Evolutionary conservation across 495 filamentous ascomycete genomes (phyloP).

Genomic region (Sordaria brevicollis): DNA sequence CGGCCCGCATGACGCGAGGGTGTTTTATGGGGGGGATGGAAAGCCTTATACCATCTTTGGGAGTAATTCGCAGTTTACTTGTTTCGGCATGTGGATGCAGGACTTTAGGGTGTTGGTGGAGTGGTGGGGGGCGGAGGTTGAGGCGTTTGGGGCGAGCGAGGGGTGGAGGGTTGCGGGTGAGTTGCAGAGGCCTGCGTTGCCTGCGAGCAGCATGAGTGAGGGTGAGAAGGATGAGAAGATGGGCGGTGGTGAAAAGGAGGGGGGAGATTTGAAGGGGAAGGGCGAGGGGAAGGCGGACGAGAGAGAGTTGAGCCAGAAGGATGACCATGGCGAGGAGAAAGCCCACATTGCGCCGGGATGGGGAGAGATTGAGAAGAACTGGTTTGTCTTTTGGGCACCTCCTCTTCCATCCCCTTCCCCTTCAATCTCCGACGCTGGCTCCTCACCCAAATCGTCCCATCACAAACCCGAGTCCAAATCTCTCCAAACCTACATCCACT

Average conservation of each 20-base stretch:
- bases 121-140: conserved; percentile 15
- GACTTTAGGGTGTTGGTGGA: conserved; percentile 39
- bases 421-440: not conserved
- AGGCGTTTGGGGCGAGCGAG: not conserved
- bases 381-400: conserved; percentile 45
- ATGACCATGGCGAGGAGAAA: not conserved
- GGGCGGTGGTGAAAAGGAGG: not conserved
- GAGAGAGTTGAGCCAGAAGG: too few relatives aligned
- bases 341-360: not conserved
- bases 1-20: conserved; percentile 42
- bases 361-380: conserved; percentile 42
- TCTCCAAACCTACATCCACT: conserved; percentile 34
- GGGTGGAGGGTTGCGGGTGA: conserved; percentile 32
- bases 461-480: not conserved
- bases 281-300: not conserved
- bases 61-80: conserved; percentile 38
- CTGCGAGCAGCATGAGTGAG: not conserved
- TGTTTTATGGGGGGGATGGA: conserved; percentile 38
- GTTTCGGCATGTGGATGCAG: conserved; percentile 42
- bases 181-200: conserved; percentile 31
- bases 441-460: not conserved
- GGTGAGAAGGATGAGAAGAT: not conserved
- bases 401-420: not conserved
- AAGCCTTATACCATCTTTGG: conserved; percentile 37
- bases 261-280: not conserved